phyloP scores from a whole-genome alignment of 2,329 filamentous ascomycete species.

The Neoascochyta sp. region DNA sequence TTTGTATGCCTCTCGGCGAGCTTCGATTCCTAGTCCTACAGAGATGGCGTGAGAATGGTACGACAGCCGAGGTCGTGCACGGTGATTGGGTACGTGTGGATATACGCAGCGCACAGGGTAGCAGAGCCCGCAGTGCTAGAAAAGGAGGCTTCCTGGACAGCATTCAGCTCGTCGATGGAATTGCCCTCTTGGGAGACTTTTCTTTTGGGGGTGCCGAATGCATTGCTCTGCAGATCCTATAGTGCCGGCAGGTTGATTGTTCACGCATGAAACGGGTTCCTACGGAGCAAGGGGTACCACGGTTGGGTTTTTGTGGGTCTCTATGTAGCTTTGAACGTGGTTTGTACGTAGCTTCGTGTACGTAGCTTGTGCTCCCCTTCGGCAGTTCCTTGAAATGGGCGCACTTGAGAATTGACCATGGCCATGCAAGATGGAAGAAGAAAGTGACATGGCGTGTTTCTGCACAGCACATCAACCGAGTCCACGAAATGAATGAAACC shows the following conservation, averaged over 20 bases:
- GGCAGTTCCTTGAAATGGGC: no score
- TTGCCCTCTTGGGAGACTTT: slow-evolving; percentile 3
- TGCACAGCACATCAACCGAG: no score
- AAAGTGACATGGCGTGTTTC: no score
- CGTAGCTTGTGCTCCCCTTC: no score
- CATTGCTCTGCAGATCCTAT: slow-evolving; percentile 13
- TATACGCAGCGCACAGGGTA: slow-evolving; percentile 27
- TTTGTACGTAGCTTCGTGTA: no score
- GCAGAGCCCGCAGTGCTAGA: slow-evolving; percentile 27
- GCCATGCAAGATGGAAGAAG: no score
- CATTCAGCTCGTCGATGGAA: slow-evolving; percentile 16
- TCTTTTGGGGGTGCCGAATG: slow-evolving; percentile 6
- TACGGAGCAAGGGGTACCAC: slow-evolving; percentile 4
- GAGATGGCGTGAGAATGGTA: slow-evolving; percentile 36
- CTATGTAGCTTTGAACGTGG: no score
- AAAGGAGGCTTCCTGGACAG: slow-evolving; percentile 21
- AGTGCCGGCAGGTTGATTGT: slow-evolving; percentile 7
- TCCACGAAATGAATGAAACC: no score
- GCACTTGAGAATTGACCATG: no score
- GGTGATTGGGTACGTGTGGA: slow-evolving; percentile 24
- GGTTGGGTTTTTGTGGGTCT: slow-evolving; percentile 1
- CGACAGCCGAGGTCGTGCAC: slow-evolving; percentile 11
- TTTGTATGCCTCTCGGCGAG: slow-evolving; percentile 29
- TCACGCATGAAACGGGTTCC: neutral
- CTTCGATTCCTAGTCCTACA: slow-evolving; percentile 26